phyloP scores from a whole-genome alignment of 768 basidiomycete genomes.

The Trametes meyenii region DNA sequence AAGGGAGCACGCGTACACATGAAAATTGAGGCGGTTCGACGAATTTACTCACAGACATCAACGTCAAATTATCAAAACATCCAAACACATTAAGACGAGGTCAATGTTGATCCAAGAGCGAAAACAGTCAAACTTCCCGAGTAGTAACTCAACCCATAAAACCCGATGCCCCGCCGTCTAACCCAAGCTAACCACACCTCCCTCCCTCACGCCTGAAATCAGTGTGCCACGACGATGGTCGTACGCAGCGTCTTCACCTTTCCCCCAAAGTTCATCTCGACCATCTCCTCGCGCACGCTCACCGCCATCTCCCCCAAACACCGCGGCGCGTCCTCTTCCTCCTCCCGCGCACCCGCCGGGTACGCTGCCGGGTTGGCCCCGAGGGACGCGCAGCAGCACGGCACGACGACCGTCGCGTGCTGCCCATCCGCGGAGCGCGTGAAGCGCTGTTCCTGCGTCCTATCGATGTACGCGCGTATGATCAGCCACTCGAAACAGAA shows the following conservation, averaged over 20 bases:
- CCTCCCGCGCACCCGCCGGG: not conserved
- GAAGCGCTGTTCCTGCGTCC: not conserved
- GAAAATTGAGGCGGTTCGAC: no score
- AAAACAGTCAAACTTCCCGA: no score
- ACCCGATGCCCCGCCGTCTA: not conserved
- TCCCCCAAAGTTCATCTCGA: not conserved
- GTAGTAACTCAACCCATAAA: not conserved
- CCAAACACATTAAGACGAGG: no score
- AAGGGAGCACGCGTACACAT: no score
- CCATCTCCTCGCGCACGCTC: slow-evolving; percentile 7
- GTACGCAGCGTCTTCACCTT: slow-evolving; percentile 6
- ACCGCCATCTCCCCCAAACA: slow-evolving; percentile 19
- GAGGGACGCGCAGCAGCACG: slow-evolving; percentile 15
- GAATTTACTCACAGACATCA: no score
- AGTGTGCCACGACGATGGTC: slow-evolving; percentile 10
- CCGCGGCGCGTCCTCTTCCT: not conserved
- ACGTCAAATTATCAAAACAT: no score
- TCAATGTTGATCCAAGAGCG: no score
- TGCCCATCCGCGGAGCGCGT: not conserved
- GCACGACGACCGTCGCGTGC: slow-evolving; percentile 5
- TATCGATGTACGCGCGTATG: not conserved
- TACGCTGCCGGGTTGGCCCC: not conserved
- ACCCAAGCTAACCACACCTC: not conserved
- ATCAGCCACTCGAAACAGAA: not conserved
- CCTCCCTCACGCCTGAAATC: not conserved